Percentiles rank a stretch among this genome's conserved stretches.
Conservation (phyloP, 768 basidiomycete genomes). For the Rossbeevera mucosa region DNA sequence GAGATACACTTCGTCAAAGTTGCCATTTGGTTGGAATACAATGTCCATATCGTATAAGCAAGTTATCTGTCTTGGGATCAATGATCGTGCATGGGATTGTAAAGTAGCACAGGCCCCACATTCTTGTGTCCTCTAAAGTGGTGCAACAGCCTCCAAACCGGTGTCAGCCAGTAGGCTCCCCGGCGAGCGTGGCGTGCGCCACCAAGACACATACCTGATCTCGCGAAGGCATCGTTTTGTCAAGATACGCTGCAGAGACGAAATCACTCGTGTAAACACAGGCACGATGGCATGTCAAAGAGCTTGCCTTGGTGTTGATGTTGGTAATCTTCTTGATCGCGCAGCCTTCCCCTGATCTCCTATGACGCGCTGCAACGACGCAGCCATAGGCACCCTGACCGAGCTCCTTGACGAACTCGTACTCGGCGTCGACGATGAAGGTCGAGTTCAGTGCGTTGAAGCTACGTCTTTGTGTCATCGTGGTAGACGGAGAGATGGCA, state of each 20-base stretch:
- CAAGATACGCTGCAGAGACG: conserved; percentile 66
- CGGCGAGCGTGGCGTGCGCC: not conserved
- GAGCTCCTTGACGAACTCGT: conserved; percentile 94
- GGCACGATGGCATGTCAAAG: not conserved
- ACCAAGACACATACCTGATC: conserved; percentile 59
- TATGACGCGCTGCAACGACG: conserved; percentile 82
- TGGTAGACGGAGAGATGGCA: conserved; percentile 11
- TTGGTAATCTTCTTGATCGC: conserved; percentile 97
- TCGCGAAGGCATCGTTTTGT: conserved; percentile 96
- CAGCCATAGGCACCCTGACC: conserved; percentile 95
- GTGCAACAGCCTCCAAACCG: conserved; percentile 66
- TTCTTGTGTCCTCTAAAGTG: conserved; percentile 99
- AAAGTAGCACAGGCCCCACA: conserved; percentile 41
- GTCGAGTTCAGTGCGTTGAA: conserved; percentile 83
- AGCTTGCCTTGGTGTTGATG: conserved; percentile 77
- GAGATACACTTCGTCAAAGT: conserved; percentile 95
- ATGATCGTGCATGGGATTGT: not conserved
- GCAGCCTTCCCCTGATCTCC: conserved; percentile 78
- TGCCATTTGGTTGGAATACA: conserved; percentile 84
- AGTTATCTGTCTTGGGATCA: conserved; percentile 60
- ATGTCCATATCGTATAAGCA: conserved; percentile 99
- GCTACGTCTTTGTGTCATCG: conserved; percentile 63
- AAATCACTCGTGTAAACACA: conserved; percentile 11
- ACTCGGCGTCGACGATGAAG: conserved; percentile 85
- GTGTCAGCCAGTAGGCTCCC: conserved; percentile 12